phyloP scores from a whole-genome alignment of 2,329 filamentous ascomycete genomes.

The Fusarium sp. region DNA sequence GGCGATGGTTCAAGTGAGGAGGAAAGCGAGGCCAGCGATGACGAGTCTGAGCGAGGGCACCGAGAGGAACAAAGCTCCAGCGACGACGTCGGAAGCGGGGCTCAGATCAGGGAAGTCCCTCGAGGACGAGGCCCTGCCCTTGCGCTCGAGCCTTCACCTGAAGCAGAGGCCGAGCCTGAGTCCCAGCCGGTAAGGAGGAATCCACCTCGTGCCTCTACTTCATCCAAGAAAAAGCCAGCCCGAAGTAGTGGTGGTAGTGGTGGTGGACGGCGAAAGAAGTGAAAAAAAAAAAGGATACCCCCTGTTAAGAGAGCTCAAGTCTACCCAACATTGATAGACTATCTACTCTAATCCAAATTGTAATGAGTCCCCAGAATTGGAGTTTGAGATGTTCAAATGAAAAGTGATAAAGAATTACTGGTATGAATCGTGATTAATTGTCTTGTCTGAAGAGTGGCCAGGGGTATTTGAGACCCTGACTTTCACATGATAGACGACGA shows the following conservation, averaged over 20 bases:
- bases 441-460: background rate
- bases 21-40: slow-evolving; percentile 45
- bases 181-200: slow-evolving; percentile 50
- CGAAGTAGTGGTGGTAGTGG: slow-evolving; percentile 6
- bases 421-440: background rate
- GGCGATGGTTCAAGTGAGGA: slow-evolving; percentile 50
- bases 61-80: slow-evolving; percentile 48
- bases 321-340: slow-evolving; percentile 26
- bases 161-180: slow-evolving; percentile 43
- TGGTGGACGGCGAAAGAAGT: slow-evolving; percentile 50
- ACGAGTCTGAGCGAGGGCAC: slow-evolving; percentile 40
- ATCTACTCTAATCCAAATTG: slow-evolving; percentile 22
- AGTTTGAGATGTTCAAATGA: background rate
- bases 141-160: slow-evolving; percentile 50
- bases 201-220: slow-evolving; percentile 46
- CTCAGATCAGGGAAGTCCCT: slow-evolving; percentile 45
- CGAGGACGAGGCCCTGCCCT: slow-evolving; percentile 50
- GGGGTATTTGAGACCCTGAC: background rate
- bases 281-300: slow-evolving; percentile 32
- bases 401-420: background rate
- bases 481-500: slow-evolving; percentile 24
- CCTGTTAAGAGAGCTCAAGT: slow-evolving; percentile 7
- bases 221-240: slow-evolving; percentile 52
- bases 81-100: slow-evolving; percentile 50
- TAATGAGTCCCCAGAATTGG: slow-evolving; percentile 6